phyloP scores from a whole-genome alignment of 768 basidiomycete genomes.

The Leccinum barrowsii region DNA sequence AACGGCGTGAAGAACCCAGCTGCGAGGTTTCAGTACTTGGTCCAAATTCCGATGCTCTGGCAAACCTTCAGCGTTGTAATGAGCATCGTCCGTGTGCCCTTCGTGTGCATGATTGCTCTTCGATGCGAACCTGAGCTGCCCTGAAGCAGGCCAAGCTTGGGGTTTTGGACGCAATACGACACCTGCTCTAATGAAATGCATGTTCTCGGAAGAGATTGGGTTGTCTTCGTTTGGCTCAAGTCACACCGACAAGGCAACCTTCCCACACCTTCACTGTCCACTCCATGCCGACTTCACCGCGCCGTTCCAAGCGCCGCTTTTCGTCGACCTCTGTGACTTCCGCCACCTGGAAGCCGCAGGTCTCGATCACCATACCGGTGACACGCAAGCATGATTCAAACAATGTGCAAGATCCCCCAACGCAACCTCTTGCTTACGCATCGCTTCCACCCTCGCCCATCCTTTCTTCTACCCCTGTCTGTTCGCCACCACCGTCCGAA shows the following conservation, averaged over 20 bases:
- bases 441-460: conserved; percentile 76
- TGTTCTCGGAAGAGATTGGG: conserved; percentile 6
- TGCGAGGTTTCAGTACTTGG: conserved; percentile 9
- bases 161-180: conserved; percentile 35
- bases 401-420: conserved; percentile 3
- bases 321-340: conserved; percentile 27
- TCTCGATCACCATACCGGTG: conserved; percentile 7
- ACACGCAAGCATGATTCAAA: conserved; percentile 15
- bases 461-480: conserved; percentile 39
- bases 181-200: conserved; percentile 37
- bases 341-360: conserved; percentile 21
- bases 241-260: background rate
- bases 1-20: conserved; percentile 58
- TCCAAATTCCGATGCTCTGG: background rate
- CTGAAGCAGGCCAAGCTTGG: conserved; percentile 20
- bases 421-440: conserved; percentile 54
- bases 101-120: conserved; percentile 42
- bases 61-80: conserved; percentile 61
- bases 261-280: conserved; percentile 14
- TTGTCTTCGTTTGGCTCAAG: background rate
- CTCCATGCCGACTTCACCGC: conserved; percentile 19
- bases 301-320: conserved; percentile 32
- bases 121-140: conserved; percentile 44
- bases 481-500: conserved; percentile 23
- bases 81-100: conserved; percentile 34